Conservation (phyloP, 2,329 filamentous ascomycete species). For the Cladophialophora chaetospira region DNA sequence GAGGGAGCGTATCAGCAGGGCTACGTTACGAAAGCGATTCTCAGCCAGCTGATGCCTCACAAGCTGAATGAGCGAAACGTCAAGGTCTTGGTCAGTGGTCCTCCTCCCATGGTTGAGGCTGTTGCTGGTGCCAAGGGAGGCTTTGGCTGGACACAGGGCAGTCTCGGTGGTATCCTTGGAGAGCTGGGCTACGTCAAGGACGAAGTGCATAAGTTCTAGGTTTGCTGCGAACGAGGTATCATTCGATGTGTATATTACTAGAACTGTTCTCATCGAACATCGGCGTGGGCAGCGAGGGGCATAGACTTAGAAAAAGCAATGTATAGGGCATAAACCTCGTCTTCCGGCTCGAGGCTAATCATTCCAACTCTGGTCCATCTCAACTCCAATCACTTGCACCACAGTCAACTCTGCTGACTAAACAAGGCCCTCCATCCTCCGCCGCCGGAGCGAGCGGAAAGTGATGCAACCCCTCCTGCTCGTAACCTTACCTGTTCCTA, state of each 20-base stretch:
- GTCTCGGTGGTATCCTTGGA: conserved; percentile 53
- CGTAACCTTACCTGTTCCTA: background rate
- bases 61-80: conserved; percentile 32
- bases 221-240: background rate
- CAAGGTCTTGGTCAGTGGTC: conserved; percentile 71
- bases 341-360: conserved; percentile 11
- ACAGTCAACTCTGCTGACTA: background rate
- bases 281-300: background rate
- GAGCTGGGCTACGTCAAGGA: conserved; percentile 61
- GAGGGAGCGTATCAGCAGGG: conserved; percentile 54
- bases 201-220: conserved; percentile 62
- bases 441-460: background rate
- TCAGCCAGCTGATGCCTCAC: conserved; percentile 54
- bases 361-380: background rate
- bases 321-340: background rate
- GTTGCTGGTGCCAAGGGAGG: conserved; percentile 51
- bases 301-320: conserved; percentile 6
- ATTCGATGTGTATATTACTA: conserved; percentile 27
- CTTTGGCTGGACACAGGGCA: conserved; percentile 39
- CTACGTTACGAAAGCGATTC: conserved; percentile 58
- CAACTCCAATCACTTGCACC: background rate
- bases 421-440: background rate
- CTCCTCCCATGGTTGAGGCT: conserved; percentile 65
- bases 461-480: background rate
- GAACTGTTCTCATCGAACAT: background rate